Conservation (phyloP, 1,284 basidiomycete genomes). For the Heterobasidion irregulare region DNA sequence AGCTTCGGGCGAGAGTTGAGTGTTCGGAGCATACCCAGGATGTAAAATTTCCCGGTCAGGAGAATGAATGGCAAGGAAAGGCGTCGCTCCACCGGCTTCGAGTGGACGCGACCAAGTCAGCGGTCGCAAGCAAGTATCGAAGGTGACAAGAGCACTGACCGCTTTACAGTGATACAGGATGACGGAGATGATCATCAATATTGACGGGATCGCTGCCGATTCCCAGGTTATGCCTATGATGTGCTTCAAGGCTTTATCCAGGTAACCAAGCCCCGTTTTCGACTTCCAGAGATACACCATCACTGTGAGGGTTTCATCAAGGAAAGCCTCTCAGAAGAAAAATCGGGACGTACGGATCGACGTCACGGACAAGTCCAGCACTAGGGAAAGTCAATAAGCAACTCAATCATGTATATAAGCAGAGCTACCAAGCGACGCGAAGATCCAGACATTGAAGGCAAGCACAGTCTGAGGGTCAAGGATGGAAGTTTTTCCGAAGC, state of each 20-base stretch:
- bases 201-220: conserved; percentile 35
- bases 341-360: conserved; percentile 25
- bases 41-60: conserved; percentile 42
- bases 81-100: conserved; percentile 25
- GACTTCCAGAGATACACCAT: conserved; percentile 32
- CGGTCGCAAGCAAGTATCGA: not conserved
- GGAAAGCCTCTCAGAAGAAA: too few relatives aligned
- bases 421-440: conserved; percentile 26
- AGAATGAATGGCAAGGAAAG: conserved; percentile 40
- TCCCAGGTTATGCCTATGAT: conserved; percentile 41
- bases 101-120: not conserved
- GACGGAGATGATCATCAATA: conserved; percentile 34
- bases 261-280: conserved; percentile 31
- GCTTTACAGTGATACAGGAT: conserved; percentile 29
- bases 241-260: conserved; percentile 32
- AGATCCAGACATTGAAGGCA: conserved; percentile 34
- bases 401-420: not conserved
- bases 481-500: not conserved
- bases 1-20: conserved; percentile 34
- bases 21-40: conserved; percentile 36
- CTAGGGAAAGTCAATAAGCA: conserved; percentile 13
- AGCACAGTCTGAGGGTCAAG: conserved; percentile 24
- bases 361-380: conserved; percentile 32
- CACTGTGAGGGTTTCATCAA: conserved; percentile 22
- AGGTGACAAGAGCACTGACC: conserved; percentile 17